Conservation (phyloP, 495 filamentous ascomycete species). For the Trichoderma parareesei region DNA sequence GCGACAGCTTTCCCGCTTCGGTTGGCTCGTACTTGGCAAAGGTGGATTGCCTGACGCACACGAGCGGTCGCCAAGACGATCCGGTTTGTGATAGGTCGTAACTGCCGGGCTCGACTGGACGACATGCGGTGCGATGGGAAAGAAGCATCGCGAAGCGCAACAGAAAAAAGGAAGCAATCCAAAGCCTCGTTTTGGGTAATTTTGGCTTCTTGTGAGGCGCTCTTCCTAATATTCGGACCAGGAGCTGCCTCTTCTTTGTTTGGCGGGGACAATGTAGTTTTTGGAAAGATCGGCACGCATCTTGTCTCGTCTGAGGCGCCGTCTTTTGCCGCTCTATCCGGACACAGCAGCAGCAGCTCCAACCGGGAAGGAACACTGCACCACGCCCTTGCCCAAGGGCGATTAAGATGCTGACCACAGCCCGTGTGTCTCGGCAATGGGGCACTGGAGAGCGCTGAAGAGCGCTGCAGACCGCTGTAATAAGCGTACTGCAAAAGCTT, state of each 20-base stretch:
- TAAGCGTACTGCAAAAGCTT: no score
- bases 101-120: neutral
- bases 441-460: no score
- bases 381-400: neutral
- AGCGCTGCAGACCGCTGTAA: no score
- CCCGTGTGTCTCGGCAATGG: neutral
- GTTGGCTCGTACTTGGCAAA: slow-evolving; percentile 2
- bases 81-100: neutral
- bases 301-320: neutral
- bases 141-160: neutral
- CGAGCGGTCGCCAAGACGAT: neutral
- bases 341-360: slow-evolving; percentile 6
- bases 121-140: neutral
- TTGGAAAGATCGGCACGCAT: slow-evolving; percentile 1
- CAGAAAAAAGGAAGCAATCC: neutral
- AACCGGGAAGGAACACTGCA: neutral
- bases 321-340: slow-evolving; percentile 7
- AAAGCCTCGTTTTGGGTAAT: neutral
- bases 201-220: neutral
- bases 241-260: neutral
- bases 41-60: slow-evolving; percentile 5
- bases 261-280: neutral
- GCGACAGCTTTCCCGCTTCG: slow-evolving; percentile 4
- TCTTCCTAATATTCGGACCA: neutral
- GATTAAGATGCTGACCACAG: neutral